Percentiles rank a stretch among this genome's conserved stretches.
Conservation (phyloP, 2,329 filamentous ascomycete genomes). For the Rhinocladiella similis region DNA sequence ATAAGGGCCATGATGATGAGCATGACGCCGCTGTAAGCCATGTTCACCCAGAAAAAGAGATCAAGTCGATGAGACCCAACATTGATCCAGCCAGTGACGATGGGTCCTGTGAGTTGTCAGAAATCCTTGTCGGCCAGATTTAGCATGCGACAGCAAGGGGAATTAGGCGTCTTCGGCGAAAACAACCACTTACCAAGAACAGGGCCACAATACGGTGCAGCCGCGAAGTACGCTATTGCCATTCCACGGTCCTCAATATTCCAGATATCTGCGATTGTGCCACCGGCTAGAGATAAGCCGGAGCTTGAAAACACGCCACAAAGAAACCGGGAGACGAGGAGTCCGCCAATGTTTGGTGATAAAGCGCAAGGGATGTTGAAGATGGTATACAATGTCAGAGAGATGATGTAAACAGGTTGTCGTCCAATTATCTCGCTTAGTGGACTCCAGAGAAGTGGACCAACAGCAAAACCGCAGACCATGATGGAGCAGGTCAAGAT, state of each 20-base stretch:
- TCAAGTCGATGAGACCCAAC: slow-evolving; percentile 36
- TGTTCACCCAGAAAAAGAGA: slow-evolving; percentile 56
- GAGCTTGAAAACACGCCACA: slow-evolving; percentile 77
- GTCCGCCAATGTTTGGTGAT: slow-evolving; percentile 57
- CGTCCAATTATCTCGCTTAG: slow-evolving; percentile 35
- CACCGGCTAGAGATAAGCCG: slow-evolving; percentile 50
- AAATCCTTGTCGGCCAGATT: too few relatives aligned
- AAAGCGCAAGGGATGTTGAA: slow-evolving; percentile 40
- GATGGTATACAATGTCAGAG: slow-evolving; percentile 35
- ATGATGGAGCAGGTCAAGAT: slow-evolving; percentile 52
- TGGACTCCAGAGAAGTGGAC: slow-evolving; percentile 54
- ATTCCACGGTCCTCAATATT: slow-evolving; percentile 57
- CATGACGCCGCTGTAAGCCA: slow-evolving; percentile 58
- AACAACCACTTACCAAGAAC: slow-evolving; percentile 42
- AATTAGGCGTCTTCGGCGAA: too few relatives aligned
- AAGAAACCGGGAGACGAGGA: slow-evolving; percentile 73
- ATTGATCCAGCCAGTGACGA: slow-evolving; percentile 61
- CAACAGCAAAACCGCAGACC: slow-evolving; percentile 57
- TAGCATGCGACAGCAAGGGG: too few relatives aligned
- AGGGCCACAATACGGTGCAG: slow-evolving; percentile 55
- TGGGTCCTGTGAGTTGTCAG: slow-evolving; percentile 39
- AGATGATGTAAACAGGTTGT: slow-evolving; percentile 37
- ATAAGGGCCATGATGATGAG: slow-evolving; percentile 52
- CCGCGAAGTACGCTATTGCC: slow-evolving; percentile 59
- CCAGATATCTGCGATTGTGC: slow-evolving; percentile 54